A percentile compares a stretch with the other conserved stretches of the same genome.
These are phyloP conservation scores for Priceomyces fermenticarens DNA, from an alignment of 805 yeast species.

Conservation along the genomic window DNA sequence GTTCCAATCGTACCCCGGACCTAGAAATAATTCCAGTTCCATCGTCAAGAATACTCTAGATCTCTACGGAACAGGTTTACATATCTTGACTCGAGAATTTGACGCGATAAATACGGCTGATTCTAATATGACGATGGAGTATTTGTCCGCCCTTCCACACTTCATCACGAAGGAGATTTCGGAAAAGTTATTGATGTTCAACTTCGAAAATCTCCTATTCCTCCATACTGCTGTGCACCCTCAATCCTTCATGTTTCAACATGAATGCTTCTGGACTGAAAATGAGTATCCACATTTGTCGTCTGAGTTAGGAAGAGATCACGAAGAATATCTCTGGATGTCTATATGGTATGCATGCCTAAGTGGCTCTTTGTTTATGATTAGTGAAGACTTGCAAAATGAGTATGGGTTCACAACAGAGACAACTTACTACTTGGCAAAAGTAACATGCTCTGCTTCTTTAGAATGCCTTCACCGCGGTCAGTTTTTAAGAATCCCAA, in stretches of 20 bases:
- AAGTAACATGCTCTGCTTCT: slow-evolving; percentile 24
- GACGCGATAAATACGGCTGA: slow-evolving; percentile 16
- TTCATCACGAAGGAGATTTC: slow-evolving; percentile 6
- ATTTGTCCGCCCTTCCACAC: slow-evolving; percentile 3
- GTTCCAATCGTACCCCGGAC: not conserved
- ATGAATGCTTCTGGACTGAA: slow-evolving; percentile 19
- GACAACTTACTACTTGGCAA: slow-evolving; percentile 22
- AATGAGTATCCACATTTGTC: slow-evolving; percentile 20
- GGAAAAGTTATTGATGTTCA: slow-evolving; percentile 7
- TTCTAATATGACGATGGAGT: not conserved
- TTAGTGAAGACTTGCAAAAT: slow-evolving; percentile 17
- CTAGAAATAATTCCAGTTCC: not conserved
- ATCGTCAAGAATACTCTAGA: slow-evolving; percentile 1
- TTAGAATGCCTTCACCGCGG: slow-evolving; percentile 30
- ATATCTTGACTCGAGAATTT: slow-evolving; percentile 14
- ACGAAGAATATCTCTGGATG: slow-evolving; percentile 23
- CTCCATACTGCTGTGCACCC: slow-evolving; percentile 11
- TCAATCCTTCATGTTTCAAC: slow-evolving; percentile 8
- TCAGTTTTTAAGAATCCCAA: slow-evolving; percentile 26
- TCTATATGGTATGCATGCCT: slow-evolving; percentile 27
- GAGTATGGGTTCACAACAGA: slow-evolving; percentile 17
- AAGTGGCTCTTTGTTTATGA: slow-evolving; percentile 23
- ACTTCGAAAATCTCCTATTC: slow-evolving; percentile 15
- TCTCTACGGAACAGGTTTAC: slow-evolving; percentile 5
- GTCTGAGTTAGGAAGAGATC: slow-evolving; percentile 16